Conservation (phyloP, 2,329 filamentous ascomycete species). For the Penicillium sp. region DNA sequence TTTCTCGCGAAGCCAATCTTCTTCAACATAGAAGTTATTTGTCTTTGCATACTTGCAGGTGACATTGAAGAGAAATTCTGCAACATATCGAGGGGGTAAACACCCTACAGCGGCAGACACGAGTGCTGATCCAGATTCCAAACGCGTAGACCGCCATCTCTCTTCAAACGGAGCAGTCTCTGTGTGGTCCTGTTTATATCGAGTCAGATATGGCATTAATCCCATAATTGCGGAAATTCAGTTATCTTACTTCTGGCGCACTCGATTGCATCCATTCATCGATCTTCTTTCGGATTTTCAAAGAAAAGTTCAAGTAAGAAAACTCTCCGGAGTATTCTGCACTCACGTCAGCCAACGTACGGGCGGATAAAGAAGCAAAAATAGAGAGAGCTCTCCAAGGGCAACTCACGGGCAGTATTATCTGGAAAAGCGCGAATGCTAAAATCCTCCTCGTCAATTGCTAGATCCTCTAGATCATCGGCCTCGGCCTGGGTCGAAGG, state of each 20-base stretch:
- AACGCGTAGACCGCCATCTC: conserved; percentile 40
- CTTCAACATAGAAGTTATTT: conserved; percentile 43
- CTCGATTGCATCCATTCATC: conserved; percentile 41
- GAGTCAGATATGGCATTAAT: conserved; percentile 3
- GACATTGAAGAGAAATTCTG: conserved; percentile 40
- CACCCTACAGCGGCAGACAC: conserved; percentile 36
- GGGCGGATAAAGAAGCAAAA: not conserved
- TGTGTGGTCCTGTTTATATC: conserved; percentile 25
- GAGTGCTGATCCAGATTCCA: conserved; percentile 37
- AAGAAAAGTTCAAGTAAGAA: conserved; percentile 43
- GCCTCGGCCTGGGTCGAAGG: conserved; percentile 28
- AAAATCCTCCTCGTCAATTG: conserved; percentile 40
- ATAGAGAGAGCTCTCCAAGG: not conserved
- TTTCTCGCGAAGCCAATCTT: conserved; percentile 38
- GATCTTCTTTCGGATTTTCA: conserved; percentile 41
- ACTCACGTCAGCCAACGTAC: not conserved
- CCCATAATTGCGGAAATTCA: not conserved
- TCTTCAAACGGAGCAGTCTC: conserved; percentile 39
- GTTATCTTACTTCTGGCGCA: conserved; percentile 29
- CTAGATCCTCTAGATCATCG: conserved; percentile 37
- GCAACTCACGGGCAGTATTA: conserved; percentile 35
- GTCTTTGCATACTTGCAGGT: conserved; percentile 44
- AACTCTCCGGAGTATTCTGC: conserved; percentile 45
- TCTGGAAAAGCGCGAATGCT: conserved; percentile 37
- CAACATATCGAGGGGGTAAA: conserved; percentile 42